Evolutionary conservation across 257 asterid species (phyloP), one percentile per base, ranked within the genome.

Genomic region (Nicotiana tabacum): DNA sequence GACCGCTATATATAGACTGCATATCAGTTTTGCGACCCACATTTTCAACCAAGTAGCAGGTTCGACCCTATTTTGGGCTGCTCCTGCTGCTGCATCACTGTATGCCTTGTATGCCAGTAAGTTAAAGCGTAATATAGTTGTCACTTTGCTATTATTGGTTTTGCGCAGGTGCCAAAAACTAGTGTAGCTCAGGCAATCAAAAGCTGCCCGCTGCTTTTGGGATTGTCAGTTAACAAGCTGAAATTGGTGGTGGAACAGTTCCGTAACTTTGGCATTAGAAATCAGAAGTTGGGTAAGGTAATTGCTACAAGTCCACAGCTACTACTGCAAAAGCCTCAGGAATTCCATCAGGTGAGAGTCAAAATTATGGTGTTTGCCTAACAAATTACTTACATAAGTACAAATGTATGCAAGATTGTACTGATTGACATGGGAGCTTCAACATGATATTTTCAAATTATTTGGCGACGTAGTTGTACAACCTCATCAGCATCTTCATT

Each of bases 221-320:
- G 99, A 79, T 90, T 90, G 85, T 93, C 98, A 8, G 85, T 92
- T 76, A 78, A 87, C 88, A 94, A 88, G 90, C 83, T 96, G 90
- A 88, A 87, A 88, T 32, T 89, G 85, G 91, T 90, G 92, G 90
- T 96, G 82, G 90, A 87, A 35, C 90, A 90, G 77, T 86, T 93
- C 6, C 48, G 60, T 65, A 88, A 86, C 65, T 83, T 93, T 77
- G 93, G 90, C 77, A 85, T 96, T 80, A 84, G 80, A 61, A 72
- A 82, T 82, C 91, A 93, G 86, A 94, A 90, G 89, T 86, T 94
- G 81, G 98, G 99, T 56, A 87, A 85, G 77, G 90, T 96, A 83
- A 87, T 96, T 81, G 91, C 93, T 48, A 89, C 87, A 84, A 94
- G 98, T 82, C 99, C 99, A 16, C 98, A 93, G 81, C 89, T 96